Evolutionary conservation across 371 early-diverging fungal genomes (phyloP), one percentile per base, ranked within the genome.

Genomic region (Syncephalastrum racemosum): DNA sequence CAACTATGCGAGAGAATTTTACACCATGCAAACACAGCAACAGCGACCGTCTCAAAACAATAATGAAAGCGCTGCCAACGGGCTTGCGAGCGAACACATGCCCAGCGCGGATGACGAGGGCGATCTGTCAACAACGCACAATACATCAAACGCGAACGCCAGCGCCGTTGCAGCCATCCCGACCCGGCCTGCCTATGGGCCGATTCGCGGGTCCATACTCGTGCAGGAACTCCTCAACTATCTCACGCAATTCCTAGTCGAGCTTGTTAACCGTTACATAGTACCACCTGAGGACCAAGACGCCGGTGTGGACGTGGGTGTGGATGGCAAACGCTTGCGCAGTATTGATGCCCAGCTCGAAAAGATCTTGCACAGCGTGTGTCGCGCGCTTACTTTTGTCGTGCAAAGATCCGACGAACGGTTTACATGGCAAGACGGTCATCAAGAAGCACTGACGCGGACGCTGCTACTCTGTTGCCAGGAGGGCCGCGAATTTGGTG

Each of bases 391-490:
- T 13, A 60, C 54, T 6, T 18, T 45, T 46, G 49, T 69, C 14
- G 56, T 67, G 5, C 51, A 61, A 18, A 53, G 63, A 19, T 55
- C 68, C 3, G 63, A 67, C n/a, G 53, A 58, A 15, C 43, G 22
- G 12, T 60, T 57, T 41, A 12, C 15, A 2, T 63, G 63, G 59
- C 73, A 75, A 4, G 39, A 18, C 4, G 25, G 53, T 0, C 51
- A 53, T 4, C 42, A 56, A 20, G 51, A 50, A 1, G 56, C 60
- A 45, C 23, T 73, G 4, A 63, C 79, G 6, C 46, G 66, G 14
- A 67, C 72, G 4, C 59, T 84, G 50, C 59, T 83, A 0, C 67
- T 67, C 25, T 83, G 82, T 22, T 75, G 82, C 44, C 68, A 72
- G 47, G 66, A 80, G 52, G 75, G 77, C 8, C 58, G 64, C 1